Evolutionary conservation across 441 rosid species (phyloP).

Genomic region (Pelargonium fulgidum): DNA sequence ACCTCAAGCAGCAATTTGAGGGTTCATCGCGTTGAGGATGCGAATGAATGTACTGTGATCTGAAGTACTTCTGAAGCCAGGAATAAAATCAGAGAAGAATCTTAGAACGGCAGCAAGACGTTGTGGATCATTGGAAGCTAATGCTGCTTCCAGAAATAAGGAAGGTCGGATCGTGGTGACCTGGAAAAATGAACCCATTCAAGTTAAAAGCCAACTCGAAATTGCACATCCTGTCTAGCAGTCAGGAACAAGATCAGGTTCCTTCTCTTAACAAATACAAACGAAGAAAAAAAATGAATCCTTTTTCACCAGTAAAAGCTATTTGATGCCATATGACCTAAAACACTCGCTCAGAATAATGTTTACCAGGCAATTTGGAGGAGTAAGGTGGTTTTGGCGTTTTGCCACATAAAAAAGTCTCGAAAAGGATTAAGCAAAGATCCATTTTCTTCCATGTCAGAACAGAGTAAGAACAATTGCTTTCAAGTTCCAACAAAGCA

Average conservation of each 20-base stretch:
- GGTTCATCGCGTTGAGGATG: constrained; percentile 60
- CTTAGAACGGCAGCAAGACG: constrained; percentile 79
- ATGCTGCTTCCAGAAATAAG: constrained; percentile 73
- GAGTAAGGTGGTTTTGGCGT: neutral
- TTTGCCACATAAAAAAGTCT: neutral
- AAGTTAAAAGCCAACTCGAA: constrained; percentile 13
- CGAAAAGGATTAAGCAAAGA: neutral
- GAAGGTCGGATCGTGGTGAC: constrained; percentile 61
- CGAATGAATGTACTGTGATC: constrained; percentile 52
- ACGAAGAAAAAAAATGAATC: neutral
- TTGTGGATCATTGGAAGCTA: constrained; percentile 57
- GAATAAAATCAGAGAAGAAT: constrained; percentile 71
- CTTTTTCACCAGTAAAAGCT: constrained; percentile 1
- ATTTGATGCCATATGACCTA: neutral
- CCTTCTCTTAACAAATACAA: neutral
- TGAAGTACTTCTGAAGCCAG: constrained; percentile 56
- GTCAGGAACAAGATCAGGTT: constrained; percentile 9
- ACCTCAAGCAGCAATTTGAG: constrained; percentile 31
- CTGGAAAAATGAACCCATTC: constrained; percentile 33
- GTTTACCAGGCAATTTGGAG: neutral
- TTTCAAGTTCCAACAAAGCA: neutral
- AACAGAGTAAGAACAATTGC: neutral
- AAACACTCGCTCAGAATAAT: neutral
- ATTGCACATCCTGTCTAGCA: neutral
- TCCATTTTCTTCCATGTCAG: neutral